phyloP scores from a whole-genome alignment of 2,329 filamentous ascomycete genomes.

The Xylaria multiplex region DNA sequence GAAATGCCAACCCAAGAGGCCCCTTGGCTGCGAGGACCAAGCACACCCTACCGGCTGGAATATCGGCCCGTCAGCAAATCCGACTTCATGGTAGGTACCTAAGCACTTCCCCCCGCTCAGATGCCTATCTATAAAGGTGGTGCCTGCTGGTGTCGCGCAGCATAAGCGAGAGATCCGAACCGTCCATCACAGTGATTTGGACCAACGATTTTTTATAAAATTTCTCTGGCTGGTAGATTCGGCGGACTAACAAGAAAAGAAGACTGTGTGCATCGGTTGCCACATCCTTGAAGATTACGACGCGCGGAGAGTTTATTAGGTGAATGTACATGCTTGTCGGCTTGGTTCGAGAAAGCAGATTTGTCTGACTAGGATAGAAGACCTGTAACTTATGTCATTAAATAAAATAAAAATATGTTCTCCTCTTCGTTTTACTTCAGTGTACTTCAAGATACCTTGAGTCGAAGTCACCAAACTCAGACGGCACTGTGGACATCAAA shows the following conservation, averaged over 20 bases:
- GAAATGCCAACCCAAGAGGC: neutral
- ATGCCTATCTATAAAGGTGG: constrained; percentile 18
- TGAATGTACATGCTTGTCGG: neutral
- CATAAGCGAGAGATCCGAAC: constrained; percentile 38
- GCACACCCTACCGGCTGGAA: constrained; percentile 25
- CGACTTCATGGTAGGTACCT: constrained; percentile 17
- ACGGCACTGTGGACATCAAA: constrained; percentile 27
- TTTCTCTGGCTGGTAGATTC: neutral
- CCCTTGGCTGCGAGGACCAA: constrained; percentile 1
- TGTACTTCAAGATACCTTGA: constrained; percentile 31
- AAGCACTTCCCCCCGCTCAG: neutral
- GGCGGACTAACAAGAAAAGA: neutral
- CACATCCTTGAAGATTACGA: neutral
- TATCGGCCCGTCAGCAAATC: constrained; percentile 32
- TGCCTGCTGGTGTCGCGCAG: constrained; percentile 26
- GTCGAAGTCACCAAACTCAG: constrained; percentile 19
- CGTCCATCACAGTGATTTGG: constrained; percentile 13
- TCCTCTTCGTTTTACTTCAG: neutral
- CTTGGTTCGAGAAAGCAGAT: constrained; percentile 6
- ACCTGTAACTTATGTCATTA: neutral
- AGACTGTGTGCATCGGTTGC: constrained; percentile 13
- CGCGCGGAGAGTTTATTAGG: constrained; percentile 8
- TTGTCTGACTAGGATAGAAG: neutral
- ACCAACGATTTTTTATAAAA: neutral
- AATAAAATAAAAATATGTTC: neutral